These are phyloP conservation scores for Populus euphratica DNA, from an alignment of 345 rosid genomes.

Conservation along the genomic window DNA sequence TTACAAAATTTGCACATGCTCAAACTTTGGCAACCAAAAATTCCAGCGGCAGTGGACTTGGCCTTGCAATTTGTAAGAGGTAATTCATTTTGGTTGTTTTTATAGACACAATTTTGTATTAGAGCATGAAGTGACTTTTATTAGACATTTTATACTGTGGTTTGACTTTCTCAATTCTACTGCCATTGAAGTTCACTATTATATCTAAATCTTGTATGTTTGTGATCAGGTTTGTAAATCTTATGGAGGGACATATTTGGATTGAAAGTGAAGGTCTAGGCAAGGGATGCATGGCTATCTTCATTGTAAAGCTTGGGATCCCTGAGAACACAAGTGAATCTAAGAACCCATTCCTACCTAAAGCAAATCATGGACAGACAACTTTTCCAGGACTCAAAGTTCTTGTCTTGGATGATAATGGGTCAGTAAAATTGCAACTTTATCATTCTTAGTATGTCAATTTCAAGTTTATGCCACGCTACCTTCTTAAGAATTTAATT, in stretches of 20 bases:
- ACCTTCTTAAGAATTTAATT: background rate
- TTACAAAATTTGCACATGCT: constrained; percentile 85
- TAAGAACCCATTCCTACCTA: constrained; percentile 39
- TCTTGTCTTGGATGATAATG: constrained; percentile 84
- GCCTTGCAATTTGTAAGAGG: constrained; percentile 99
- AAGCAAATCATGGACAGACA: constrained; percentile 45
- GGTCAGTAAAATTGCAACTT: constrained; percentile 48
- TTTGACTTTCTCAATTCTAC: background rate
- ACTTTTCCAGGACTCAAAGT: constrained; percentile 85
- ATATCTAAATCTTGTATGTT: constrained; percentile 14
- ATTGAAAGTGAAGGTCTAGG: constrained; percentile 94
- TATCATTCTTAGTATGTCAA: background rate
- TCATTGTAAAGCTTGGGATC: constrained; percentile 74
- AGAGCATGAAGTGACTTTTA: background rate
- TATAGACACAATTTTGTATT: background rate
- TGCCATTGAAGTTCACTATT: background rate
- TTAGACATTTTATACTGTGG: background rate
- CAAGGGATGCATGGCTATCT: constrained; percentile 83
- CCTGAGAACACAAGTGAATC: constrained; percentile 50
- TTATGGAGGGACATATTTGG: constrained; percentile 97
- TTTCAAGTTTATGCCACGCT: background rate
- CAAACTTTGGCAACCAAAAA: constrained; percentile 61
- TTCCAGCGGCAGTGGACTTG: constrained; percentile 89
- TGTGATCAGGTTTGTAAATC: constrained; percentile 79
- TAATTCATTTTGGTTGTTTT: constrained; percentile 14